Base-by-base conservation (phyloP, 1,139 yeast species). In the Scheffersomyces segobiensis region DNA sequence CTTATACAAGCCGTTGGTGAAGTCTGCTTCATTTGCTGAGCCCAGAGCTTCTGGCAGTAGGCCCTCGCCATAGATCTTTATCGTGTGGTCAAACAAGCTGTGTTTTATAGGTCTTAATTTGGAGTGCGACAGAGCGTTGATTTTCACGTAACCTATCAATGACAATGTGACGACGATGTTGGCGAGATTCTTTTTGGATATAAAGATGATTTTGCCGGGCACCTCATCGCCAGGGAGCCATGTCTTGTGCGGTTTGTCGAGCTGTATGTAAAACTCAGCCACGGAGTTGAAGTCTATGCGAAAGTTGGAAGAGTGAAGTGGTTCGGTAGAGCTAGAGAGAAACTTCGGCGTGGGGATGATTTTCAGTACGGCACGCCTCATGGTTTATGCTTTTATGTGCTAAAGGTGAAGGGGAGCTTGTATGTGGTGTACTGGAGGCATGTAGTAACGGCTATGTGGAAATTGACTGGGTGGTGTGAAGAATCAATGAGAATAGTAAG, bases 211-310 rank as follows among this genome's bases (percentile, higher is more conserved):
- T 63, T 85, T 87, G 7, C 95, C 95, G 1, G 81, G 74, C n/a
- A 88, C 83, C 64, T 84, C 84, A 60, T 88, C 91, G 17, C 92
- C 91, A 0, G 93, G 92, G 18, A 78, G 72, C 80, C 86, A 87
- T 21, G 83, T 76, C 66, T 84, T 83, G 71, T 90, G 96, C 1
- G 96, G 95, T 59, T 88, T 87, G 63, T 87, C 89, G 57, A 91
- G 75, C 55, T 80, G 81, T 52, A 91, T 85, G 71, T 85, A 89
- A 71, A 91, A 89, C 63, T 89, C 92, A 56, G 83, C 82, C 60
- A 84, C 80, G 7, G 82, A 73, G 55, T 75, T 76, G 63, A 77
- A 72, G 62, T 83, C 87, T 46, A 83, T 65, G 59, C 71, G 76
- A 62, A 78, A 73, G 52, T 70, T 65, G 53, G 61, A 32, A 12